Conservation (phyloP, 2,329 filamentous ascomycete genomes). For the Colletotrichum siamense region DNA sequence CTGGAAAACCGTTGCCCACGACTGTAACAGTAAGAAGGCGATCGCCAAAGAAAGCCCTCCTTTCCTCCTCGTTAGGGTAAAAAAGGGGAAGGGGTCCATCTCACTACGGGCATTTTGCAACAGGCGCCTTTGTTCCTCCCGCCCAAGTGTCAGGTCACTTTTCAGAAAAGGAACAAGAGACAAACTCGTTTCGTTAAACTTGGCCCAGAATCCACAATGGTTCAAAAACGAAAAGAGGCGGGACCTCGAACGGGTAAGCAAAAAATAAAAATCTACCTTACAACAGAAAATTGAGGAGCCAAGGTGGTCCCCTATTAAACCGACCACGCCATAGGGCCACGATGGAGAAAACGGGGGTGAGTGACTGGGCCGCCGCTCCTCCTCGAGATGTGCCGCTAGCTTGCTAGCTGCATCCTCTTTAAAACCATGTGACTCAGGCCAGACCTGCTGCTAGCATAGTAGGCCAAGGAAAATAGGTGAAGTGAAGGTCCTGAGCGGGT, state of each 20-base stretch:
- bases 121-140: conserved; percentile 4
- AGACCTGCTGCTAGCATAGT: neutral
- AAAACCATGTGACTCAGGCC: conserved; percentile 20
- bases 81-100: neutral
- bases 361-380: neutral
- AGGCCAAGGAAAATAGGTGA: neutral
- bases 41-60: neutral
- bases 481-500: conserved; percentile 3
- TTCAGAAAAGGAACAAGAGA: neutral
- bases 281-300: neutral
- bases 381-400: conserved; percentile 14
- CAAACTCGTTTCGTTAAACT: neutral
- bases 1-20: neutral
- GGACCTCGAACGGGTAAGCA: neutral
- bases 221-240: neutral
- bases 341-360: conserved; percentile 13
- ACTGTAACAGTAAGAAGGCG: neutral
- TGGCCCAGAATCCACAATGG: conserved; percentile 5
- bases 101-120: neutral
- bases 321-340: conserved; percentile 20
- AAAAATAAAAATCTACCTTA: neutral
- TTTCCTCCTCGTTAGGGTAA: neutral
- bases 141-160: neutral
- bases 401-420: conserved; percentile 20
- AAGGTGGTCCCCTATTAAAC: conserved; percentile 11